Evolutionary conservation across 2,329 filamentous ascomycete species (phyloP).

Genomic region (Metarhizium humberi): DNA sequence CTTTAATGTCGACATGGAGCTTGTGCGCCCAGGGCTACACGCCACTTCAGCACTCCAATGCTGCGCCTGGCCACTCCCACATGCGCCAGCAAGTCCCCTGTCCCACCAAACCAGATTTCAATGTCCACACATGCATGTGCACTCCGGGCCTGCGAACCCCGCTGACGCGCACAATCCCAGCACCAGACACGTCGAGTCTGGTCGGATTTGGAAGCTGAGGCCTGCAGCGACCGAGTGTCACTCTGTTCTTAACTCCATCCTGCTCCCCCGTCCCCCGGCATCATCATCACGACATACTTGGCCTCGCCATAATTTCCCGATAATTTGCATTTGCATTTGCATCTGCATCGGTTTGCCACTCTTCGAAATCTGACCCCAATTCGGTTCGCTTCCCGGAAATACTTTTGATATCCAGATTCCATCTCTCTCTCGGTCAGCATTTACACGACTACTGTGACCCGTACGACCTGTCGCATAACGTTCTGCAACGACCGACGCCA

Average conservation of each 20-base stretch:
- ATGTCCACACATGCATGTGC: neutral
- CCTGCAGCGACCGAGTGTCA: neutral
- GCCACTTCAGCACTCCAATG: too few relatives aligned
- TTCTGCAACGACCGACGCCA: neutral
- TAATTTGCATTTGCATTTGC: too few relatives aligned
- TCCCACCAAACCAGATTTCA: too few relatives aligned
- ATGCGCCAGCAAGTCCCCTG: too few relatives aligned
- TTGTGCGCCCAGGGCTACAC: too few relatives aligned
- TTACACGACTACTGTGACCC: neutral
- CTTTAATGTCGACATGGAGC: too few relatives aligned
- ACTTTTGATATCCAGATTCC: neutral
- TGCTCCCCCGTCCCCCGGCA: neutral
- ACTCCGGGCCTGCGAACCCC: neutral
- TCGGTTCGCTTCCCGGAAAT: neutral
- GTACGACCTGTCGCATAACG: neutral
- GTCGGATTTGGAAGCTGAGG: too few relatives aligned
- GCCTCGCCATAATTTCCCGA: neutral
- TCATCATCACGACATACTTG: neutral
- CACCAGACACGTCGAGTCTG: neutral
- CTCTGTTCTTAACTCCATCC: neutral
- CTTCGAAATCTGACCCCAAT: neutral
- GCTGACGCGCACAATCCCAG: constrained; percentile 14
- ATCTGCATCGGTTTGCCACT: neutral
- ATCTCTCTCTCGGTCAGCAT: neutral
- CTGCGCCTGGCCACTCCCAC: too few relatives aligned